Evolutionary conservation across 352 stramenopile genomes (phyloP), one percentile per base, ranked within the genome.

Genomic region (Phytophthora vignae): DNA sequence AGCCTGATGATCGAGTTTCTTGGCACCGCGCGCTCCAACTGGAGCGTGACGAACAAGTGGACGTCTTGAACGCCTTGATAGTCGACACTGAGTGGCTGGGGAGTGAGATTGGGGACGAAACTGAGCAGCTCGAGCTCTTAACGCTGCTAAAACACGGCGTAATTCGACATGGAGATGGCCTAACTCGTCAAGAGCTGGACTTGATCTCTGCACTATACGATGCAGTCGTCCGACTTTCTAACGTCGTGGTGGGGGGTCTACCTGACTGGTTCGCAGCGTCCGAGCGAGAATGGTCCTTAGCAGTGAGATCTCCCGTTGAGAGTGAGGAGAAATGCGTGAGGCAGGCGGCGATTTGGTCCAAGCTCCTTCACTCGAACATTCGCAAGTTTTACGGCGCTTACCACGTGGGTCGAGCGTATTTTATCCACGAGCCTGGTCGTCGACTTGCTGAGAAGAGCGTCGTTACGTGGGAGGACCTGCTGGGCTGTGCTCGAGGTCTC

Each of bases 281-380:
- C 4, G 11, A 11, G 19, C 36, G 42, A 6, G 52, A 57, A 15
- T 62, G 62, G 49, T 29, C 31, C 4, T 49, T 46, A 15, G 27
- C 62, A 3, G 42, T 22, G 19, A 56, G 17, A 36, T 50, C 7
- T 8, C 36, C 27, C 1, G 25, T 36, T 12, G 53, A 27, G 15
- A 27, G 50, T 11, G 52, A 60, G 17, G 61, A 60, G 14, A 14
- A 25, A 2, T 68, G 61, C 31, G 12, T 67, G 11, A 22, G 50
- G 2, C 50, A 67, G 15, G 22, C 29, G 10, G 14, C 25, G 27
- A 46, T 40, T 44, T 68, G 61, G 50, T 7, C 38, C 15, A 19
- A 54, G 52, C 40, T 74, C 10, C 54, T 71, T 4, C 67, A 74
- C 27, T 55, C 60, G 60, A 61, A 74, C 17, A 55, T 74, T 29